Evolutionary conservation across 805 yeast species (phyloP).

Genomic region (Yamadazyma nakazawae): DNA sequence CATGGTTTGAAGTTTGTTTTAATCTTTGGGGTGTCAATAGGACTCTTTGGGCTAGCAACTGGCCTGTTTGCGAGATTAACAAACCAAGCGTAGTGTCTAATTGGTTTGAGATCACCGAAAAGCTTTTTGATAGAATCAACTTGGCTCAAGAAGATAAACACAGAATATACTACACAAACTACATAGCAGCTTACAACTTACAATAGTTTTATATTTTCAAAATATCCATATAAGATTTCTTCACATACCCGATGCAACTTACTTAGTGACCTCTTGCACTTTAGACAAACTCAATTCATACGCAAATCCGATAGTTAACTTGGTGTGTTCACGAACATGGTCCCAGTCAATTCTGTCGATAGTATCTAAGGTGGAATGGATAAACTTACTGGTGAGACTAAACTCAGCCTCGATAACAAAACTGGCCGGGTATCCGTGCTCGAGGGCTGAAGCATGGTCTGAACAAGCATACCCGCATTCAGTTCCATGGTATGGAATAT

Average conservation of each 20-base stretch:
- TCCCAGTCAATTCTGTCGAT: conserved; percentile 72
- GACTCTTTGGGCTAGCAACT: conserved; percentile 43
- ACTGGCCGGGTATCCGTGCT: conserved; percentile 80
- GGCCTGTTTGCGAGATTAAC: conserved; percentile 40
- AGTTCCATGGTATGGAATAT: conserved; percentile 70
- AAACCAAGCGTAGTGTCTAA: conserved; percentile 13
- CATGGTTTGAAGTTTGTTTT: conserved; percentile 29
- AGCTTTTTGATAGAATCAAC: conserved; percentile 14
- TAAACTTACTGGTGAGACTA: conserved; percentile 58
- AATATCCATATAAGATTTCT: not conserved
- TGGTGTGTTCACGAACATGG: conserved; percentile 79
- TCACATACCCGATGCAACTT: not conserved
- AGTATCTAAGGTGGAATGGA: conserved; percentile 79
- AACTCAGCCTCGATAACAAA: conserved; percentile 79
- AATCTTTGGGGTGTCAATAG: conserved; percentile 28
- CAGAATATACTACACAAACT: conserved; percentile 18
- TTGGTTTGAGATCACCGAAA: conserved; percentile 22
- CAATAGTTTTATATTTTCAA: not conserved
- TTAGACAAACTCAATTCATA: conserved; percentile 58
- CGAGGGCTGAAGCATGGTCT: conserved; percentile 84
- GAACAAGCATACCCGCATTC: conserved; percentile 90
- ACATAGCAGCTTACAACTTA: conserved; percentile 19
- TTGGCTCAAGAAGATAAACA: conserved; percentile 10
- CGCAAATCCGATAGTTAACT: conserved; percentile 69
- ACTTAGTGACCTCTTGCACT: conserved; percentile 4